Percentiles rank a stretch among this genome's conserved stretches.
These are phyloP conservation scores for Fagopyrum esculentum DNA, from an alignment of 148 eudicot genomes.

Conservation along the genomic window DNA sequence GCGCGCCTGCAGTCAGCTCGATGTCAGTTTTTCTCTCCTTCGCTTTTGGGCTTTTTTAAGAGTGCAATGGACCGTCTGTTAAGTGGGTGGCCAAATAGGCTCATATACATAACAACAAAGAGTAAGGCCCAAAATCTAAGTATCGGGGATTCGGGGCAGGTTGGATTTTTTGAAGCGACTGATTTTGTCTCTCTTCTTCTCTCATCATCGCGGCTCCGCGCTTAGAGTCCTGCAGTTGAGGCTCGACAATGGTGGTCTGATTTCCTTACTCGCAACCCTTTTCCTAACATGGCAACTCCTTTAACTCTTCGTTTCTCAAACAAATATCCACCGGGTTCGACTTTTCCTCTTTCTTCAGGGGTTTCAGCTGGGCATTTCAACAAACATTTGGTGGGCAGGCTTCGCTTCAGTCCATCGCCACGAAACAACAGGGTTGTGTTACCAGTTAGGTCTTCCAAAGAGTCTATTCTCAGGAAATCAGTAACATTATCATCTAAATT, in stretches of 20 bases:
- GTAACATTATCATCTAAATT: constrained; percentile 11
- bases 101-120: neutral
- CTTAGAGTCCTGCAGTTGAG: neutral
- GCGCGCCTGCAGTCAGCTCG: too few relatives aligned
- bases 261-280: neutral
- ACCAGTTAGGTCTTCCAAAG: constrained; percentile 12
- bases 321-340: constrained; percentile 7
- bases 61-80: neutral
- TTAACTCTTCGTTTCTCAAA: constrained; percentile 19
- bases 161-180: neutral
- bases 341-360: constrained; percentile 9
- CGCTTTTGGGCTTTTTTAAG: too few relatives aligned
- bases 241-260: neutral
- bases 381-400: constrained; percentile 55
- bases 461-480: neutral
- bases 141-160: neutral
- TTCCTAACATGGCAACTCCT: constrained; percentile 23
- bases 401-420: constrained; percentile 4
- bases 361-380: constrained; percentile 52
- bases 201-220: constrained; percentile 2
- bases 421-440: constrained; percentile 5
- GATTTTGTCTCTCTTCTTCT: neutral
- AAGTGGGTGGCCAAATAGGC: neutral
- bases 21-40: too few relatives aligned
- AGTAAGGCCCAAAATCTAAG: neutral